Base-by-base conservation (phyloP, 2,329 filamentous ascomycete species). In the Xylogone sp. region DNA sequence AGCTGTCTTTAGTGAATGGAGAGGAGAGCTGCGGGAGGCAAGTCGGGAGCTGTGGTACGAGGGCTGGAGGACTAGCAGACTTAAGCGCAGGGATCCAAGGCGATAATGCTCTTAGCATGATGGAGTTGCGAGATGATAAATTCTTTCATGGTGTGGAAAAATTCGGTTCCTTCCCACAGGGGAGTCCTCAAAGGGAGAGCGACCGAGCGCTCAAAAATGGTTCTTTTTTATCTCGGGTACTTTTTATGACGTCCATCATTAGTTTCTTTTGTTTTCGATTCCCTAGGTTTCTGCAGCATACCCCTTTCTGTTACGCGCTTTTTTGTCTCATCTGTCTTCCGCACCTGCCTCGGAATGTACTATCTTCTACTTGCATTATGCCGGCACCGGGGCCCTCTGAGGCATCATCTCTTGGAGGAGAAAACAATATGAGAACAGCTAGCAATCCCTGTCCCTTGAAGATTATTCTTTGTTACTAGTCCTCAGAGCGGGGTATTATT, bases 21-120 rank as follows among this genome's bases (percentile, higher is more conserved):
- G 93, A 47, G 81, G 81, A 43, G 94, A 99, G 67, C 77, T 99
- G 54, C 87, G 93, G 54, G 90, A 96, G 69, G 88, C 90, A 48
- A 96, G 90, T 68, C 83, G 90, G 51, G 91, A 96, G 65, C 82
- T 91, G 62, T 97, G 91, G 90, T 97, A 97, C 63, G 93, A 97
- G 70, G 86, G 88, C 62, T 97, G 93, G 94, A 84, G 94, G 71
- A 97, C 83, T 8, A 85, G 75, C 70, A 75, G 82, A 51, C 77
- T 86, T 45, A 65, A 65, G 55, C 43, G 16, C 43, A 21, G 43
- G 20, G 21, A 24, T 10, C 21, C 12, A 22, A 13, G 34, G n/a
- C 34, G 34, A 39, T 39, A 16, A 39, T 39, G n/a, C 10, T 16
- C 5, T 16, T 39, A 5, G 34, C 8, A 18, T 7, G 5, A 18